Conservation (phyloP, 805 yeast genomes). For the Pachysolen tannophilus region DNA sequence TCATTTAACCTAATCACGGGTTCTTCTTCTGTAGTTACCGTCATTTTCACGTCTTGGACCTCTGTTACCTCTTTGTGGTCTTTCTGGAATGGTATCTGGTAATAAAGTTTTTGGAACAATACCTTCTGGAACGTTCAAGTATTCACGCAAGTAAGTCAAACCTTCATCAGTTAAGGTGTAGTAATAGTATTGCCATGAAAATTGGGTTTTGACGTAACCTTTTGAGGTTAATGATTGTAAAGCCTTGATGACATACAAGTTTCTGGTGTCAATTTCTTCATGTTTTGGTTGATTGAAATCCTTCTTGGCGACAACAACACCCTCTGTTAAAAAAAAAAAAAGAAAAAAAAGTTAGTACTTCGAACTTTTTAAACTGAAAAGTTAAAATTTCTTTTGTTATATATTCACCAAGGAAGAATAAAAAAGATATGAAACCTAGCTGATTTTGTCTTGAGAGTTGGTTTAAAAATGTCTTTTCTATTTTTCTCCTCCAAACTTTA, state of each 20-base stretch:
- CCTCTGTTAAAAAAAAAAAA: slow-evolving; percentile 64
- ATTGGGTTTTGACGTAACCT: slow-evolving; percentile 99
- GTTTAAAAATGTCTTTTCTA: no score
- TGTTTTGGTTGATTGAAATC: slow-evolving; percentile 96
- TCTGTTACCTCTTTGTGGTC: slow-evolving; percentile 40
- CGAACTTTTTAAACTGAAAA: no score
- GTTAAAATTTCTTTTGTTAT: background rate
- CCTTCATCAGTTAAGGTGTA: slow-evolving; percentile 99
- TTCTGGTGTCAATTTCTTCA: slow-evolving; percentile 96
- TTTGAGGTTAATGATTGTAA: slow-evolving; percentile 97
- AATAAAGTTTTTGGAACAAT: slow-evolving; percentile 97
- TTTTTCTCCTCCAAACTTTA: no score
- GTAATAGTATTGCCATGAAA: slow-evolving; percentile 99
- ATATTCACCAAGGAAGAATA: background rate
- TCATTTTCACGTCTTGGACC: slow-evolving; percentile 47
- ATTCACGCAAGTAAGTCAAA: slow-evolving; percentile 95
- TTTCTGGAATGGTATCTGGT: slow-evolving; percentile 86
- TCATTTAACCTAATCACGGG: slow-evolving; percentile 22
- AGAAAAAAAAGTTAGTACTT: slow-evolving; percentile 40
- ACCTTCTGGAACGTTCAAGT: slow-evolving; percentile 98
- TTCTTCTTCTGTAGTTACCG: slow-evolving; percentile 55
- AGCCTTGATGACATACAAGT: slow-evolving; percentile 97
- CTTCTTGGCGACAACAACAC: slow-evolving; percentile 99
- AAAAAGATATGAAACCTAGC: background rate
- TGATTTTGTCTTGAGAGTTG: no score